phyloP scores from a whole-genome alignment of 352 stramenopile species.

The Phytophthora vignae region DNA sequence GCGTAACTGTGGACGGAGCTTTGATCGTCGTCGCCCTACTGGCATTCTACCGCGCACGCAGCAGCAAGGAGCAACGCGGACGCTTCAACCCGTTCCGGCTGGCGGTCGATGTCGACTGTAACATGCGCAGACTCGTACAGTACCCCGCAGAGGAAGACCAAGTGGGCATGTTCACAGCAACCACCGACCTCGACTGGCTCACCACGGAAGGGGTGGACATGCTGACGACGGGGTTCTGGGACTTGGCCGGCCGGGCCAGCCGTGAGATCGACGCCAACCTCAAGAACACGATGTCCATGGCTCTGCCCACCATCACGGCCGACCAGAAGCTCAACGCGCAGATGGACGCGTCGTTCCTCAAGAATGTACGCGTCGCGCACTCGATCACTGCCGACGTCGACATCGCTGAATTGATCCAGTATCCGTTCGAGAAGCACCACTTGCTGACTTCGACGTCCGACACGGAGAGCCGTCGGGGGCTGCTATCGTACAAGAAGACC shows the following conservation, averaged over 20 bases:
- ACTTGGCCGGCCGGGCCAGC: constrained; percentile 42
- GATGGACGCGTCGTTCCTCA: constrained; percentile 33
- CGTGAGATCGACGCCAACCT: constrained; percentile 31
- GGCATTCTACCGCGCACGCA: constrained; percentile 40
- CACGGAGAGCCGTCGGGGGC: constrained; percentile 16
- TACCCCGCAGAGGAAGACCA: constrained; percentile 38
- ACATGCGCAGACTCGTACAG: constrained; percentile 55
- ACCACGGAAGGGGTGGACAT: constrained; percentile 53
- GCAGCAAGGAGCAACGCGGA: constrained; percentile 31
- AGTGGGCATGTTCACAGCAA: constrained; percentile 50
- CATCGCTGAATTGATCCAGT: constrained; percentile 39
- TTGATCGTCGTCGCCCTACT: constrained; percentile 41
- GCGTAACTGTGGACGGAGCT: constrained; percentile 46
- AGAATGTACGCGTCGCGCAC: constrained; percentile 36
- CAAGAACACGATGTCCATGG: constrained; percentile 41
- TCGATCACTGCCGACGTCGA: constrained; percentile 37
- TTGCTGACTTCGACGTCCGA: constrained; percentile 16
- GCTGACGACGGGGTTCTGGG: constrained; percentile 51
- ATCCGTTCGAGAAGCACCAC: constrained; percentile 38
- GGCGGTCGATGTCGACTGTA: constrained; percentile 42
- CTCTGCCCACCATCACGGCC: constrained; percentile 35
- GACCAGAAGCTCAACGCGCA: constrained; percentile 43
- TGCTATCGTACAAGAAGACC: constrained; percentile 27
- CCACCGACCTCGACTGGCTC: constrained; percentile 31
- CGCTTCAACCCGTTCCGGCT: constrained; percentile 54